These are phyloP conservation scores for Schizonepeta tenuifolia DNA, from an alignment of 257 asterid species.

Conservation along the genomic window DNA sequence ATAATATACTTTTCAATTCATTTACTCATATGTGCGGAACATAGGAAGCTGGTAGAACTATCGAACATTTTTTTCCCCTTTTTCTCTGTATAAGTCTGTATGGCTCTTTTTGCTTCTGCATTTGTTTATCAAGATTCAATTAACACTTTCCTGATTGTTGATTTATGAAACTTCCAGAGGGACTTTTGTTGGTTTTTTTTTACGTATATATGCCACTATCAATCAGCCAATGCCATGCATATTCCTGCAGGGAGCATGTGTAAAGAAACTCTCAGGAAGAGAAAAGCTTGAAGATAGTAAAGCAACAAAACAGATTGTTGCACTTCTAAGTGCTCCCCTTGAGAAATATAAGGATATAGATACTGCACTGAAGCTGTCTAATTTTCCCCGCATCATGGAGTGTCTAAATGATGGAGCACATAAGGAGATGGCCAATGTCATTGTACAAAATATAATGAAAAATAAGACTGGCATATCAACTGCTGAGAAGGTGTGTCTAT, in stretches of 20 bases:
- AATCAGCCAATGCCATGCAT: constrained; percentile 24
- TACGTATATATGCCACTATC: constrained; percentile 1
- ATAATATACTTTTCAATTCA: not conserved
- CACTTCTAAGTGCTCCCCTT: constrained; percentile 97
- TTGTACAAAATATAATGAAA: constrained; percentile 83
- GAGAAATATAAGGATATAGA: constrained; percentile 95
- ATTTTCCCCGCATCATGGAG: constrained; percentile 88
- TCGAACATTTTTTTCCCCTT: not conserved
- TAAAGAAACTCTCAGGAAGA: constrained; percentile 76
- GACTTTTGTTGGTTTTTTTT: constrained; percentile 12
- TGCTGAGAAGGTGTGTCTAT: constrained; percentile 74
- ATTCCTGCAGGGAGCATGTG: constrained; percentile 86
- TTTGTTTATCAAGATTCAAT: not conserved
- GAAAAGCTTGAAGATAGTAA: constrained; percentile 83
- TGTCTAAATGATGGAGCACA: constrained; percentile 77
- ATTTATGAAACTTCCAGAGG: constrained; percentile 1
- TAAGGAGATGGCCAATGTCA: constrained; percentile 94
- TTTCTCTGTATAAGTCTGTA: not conserved
- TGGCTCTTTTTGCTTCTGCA: not conserved
- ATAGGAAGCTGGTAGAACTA: constrained; percentile 3
- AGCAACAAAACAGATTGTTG: constrained; percentile 90
- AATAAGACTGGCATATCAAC: constrained; percentile 76
- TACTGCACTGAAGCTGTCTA: constrained; percentile 85
- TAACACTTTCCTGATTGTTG: constrained; percentile 11
- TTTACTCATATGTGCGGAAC: not conserved